Percentiles rank a stretch among this genome's conserved stretches.
These are phyloP conservation scores for Tylopilus felleus DNA, from an alignment of 768 basidiomycete species.

Conservation along the genomic window DNA sequence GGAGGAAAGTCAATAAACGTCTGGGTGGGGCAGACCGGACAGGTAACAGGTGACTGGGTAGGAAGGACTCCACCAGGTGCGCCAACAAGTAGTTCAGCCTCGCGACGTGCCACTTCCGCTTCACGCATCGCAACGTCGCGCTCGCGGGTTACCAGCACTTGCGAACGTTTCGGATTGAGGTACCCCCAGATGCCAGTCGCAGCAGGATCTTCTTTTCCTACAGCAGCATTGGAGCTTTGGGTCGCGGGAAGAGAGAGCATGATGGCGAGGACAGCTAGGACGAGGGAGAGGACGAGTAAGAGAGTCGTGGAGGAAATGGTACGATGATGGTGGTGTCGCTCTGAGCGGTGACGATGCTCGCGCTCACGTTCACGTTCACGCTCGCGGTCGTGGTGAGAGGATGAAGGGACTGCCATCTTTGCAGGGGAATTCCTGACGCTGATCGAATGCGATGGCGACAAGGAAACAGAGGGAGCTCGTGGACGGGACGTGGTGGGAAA, in stretches of 20 bases:
- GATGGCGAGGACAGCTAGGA: constrained; percentile 84
- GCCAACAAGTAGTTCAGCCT: constrained; percentile 79
- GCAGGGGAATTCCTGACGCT: constrained; percentile 48
- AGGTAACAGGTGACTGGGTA: constrained; percentile 47
- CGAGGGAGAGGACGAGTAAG: constrained; percentile 79
- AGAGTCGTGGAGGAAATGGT: constrained; percentile 90
- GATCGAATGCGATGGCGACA: constrained; percentile 66
- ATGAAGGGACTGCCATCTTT: constrained; percentile 84
- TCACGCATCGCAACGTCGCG: constrained; percentile 77
- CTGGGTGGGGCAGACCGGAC: constrained; percentile 55
- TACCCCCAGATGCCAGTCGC: constrained; percentile 63
- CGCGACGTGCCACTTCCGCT: constrained; percentile 84
- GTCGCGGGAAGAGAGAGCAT: constrained; percentile 82
- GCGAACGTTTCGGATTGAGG: constrained; percentile 78
- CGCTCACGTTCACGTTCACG: constrained; percentile 51
- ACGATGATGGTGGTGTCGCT: constrained; percentile 72
- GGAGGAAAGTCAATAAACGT: constrained; percentile 58
- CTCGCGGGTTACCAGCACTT: constrained; percentile 77
- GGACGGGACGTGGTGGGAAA: constrained; percentile 64
- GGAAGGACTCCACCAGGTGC: constrained; percentile 79
- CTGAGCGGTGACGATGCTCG: constrained; percentile 54
- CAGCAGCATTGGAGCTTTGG: constrained; percentile 30
- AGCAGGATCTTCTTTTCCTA: constrained; percentile 36
- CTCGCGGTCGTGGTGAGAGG: constrained; percentile 68
- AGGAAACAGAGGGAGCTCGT: constrained; percentile 60